Evolutionary conservation across 1,139 yeast genomes (phyloP).

Genomic region (Kodamaea plutei): DNA sequence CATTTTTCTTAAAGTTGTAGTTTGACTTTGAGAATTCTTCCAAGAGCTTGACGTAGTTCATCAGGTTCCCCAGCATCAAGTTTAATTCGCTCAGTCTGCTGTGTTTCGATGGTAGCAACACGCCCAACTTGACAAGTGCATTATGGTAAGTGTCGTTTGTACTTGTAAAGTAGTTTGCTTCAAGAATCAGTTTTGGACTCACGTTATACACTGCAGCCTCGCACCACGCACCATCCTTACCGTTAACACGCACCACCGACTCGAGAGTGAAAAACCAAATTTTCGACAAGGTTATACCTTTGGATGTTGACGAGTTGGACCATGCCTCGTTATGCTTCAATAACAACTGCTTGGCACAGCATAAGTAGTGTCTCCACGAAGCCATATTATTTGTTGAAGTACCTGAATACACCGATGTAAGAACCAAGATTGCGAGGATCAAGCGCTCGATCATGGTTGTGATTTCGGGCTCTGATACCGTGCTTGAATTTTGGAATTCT

Average conservation of each 20-base stretch:
- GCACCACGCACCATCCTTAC: constrained; percentile 2
- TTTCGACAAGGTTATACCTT: constrained; percentile 43
- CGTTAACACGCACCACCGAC: constrained; percentile 25
- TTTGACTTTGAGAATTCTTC: constrained; percentile 19
- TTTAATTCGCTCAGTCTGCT: constrained; percentile 25
- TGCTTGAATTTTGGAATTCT: constrained; percentile 24
- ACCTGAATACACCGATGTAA: constrained; percentile 28
- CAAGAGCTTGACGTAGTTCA: constrained; percentile 24
- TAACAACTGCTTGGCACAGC: constrained; percentile 40
- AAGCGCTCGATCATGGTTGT: constrained; percentile 35
- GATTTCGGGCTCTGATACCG: constrained; percentile 5
- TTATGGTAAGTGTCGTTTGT: constrained; percentile 32
- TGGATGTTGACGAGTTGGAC: not conserved
- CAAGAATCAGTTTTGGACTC: not conserved
- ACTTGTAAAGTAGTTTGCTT: constrained; percentile 27
- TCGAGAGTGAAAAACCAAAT: constrained; percentile 47
- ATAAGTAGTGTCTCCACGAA: constrained; percentile 38
- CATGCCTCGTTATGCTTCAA: constrained; percentile 27
- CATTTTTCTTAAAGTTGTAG: not conserved
- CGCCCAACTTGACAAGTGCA: constrained; percentile 28
- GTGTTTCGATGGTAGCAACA: constrained; percentile 11
- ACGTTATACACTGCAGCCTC: not conserved
- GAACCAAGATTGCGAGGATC: constrained; percentile 34
- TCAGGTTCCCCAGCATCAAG: constrained; percentile 31
- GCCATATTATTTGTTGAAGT: constrained; percentile 26